Percentiles rank a stretch among this genome's conserved stretches.
Conservation (phyloP, 371 early-diverging fungal species). For the Rhizopus delemar region DNA sequence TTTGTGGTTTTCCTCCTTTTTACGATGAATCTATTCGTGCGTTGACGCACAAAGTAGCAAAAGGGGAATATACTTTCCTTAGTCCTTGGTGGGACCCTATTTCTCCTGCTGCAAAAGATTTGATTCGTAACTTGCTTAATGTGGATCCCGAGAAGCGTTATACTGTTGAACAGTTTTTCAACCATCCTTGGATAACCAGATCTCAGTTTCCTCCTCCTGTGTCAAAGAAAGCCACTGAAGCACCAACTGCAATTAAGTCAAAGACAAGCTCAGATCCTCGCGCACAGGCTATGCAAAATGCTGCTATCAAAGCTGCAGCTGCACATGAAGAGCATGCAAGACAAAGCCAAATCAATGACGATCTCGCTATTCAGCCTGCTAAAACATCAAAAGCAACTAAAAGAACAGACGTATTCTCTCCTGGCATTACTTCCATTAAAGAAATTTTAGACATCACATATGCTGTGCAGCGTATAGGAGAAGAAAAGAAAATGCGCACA, state of each 20-base stretch:
- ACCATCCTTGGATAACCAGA: slow-evolving; percentile 77
- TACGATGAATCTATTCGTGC: slow-evolving; percentile 66
- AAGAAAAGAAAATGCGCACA: slow-evolving; percentile 42
- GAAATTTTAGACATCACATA: slow-evolving; percentile 58
- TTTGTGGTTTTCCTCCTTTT: slow-evolving; percentile 81
- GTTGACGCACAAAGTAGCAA: slow-evolving; percentile 62
- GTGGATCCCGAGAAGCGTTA: slow-evolving; percentile 58
- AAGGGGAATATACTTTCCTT: slow-evolving; percentile 64
- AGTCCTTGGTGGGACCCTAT: slow-evolving; percentile 81
- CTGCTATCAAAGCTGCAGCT: slow-evolving; percentile 27
- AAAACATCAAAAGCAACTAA: slow-evolving; percentile 6
- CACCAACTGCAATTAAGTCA: slow-evolving; percentile 10
- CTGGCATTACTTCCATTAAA: slow-evolving; percentile 53
- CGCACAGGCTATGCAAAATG: slow-evolving; percentile 26
- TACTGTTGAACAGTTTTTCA: slow-evolving; percentile 67
- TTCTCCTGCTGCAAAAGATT: slow-evolving; percentile 67
- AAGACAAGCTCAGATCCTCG: slow-evolving; percentile 18
- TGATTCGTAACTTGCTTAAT: slow-evolving; percentile 65
- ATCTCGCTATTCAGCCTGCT: background rate
- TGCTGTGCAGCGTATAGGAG: slow-evolving; percentile 60
- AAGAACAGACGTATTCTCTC: slow-evolving; percentile 33
- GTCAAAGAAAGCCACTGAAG: background rate
- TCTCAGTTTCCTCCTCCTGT: slow-evolving; percentile 33
- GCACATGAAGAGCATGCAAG: slow-evolving; percentile 22
- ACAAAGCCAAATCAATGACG: slow-evolving; percentile 20